phyloP scores from a whole-genome alignment of 2,329 filamentous ascomycete genomes.

The Monosporascus sp. region DNA sequence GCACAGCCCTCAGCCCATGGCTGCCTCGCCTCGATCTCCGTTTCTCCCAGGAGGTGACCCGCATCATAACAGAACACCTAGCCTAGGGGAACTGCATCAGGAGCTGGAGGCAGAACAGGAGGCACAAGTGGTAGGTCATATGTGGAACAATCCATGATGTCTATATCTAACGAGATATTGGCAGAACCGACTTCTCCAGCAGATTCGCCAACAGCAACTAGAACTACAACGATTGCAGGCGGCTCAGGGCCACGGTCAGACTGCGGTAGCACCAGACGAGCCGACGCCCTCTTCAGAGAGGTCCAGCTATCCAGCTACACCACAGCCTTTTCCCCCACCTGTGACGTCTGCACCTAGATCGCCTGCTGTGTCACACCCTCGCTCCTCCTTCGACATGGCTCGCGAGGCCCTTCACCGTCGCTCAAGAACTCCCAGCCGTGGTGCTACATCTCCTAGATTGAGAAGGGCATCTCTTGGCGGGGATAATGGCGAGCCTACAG shows the following conservation, averaged over 20 bases:
- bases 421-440: slow-evolving; percentile 56
- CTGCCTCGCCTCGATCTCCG: slow-evolving; percentile 47
- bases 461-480: slow-evolving; percentile 53
- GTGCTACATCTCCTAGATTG: slow-evolving; percentile 50
- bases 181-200: slow-evolving; percentile 69
- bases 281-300: slow-evolving; percentile 42
- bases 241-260: slow-evolving; percentile 35
- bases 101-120: slow-evolving; percentile 77
- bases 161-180: slow-evolving; percentile 3
- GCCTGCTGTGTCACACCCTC: slow-evolving; percentile 43
- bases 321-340: slow-evolving; percentile 29
- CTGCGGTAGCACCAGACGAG: slow-evolving; percentile 45
- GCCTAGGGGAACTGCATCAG: slow-evolving; percentile 72
- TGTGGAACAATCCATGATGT: background rate
- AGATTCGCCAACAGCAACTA: slow-evolving; percentile 72
- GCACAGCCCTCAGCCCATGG: slow-evolving; percentile 41
- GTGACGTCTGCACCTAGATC: slow-evolving; percentile 47
- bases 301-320: slow-evolving; percentile 33
- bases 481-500: slow-evolving; percentile 54
- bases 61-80: slow-evolving; percentile 63
- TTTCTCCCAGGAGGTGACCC: slow-evolving; percentile 43
- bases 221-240: slow-evolving; percentile 60
- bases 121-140: slow-evolving; percentile 60
- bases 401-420: slow-evolving; percentile 51
- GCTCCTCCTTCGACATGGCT: slow-evolving; percentile 56